phyloP scores from a whole-genome alignment of 331 rosid genomes.

The Stylosanthes scabra region DNA sequence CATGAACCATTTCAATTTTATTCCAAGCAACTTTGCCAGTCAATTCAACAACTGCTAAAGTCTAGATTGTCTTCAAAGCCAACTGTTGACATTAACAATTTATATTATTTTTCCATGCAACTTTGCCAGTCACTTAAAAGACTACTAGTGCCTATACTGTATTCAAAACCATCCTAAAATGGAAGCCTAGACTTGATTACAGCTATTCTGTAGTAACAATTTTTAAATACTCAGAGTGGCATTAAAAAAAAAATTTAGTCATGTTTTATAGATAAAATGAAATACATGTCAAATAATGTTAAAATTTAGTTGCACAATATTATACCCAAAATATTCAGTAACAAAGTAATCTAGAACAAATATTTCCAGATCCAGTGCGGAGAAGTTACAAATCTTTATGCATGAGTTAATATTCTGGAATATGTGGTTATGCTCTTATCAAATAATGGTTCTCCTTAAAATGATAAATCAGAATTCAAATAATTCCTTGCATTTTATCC shows the following conservation, averaged over 20 bases:
- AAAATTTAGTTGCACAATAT: not conserved
- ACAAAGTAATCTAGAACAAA: not conserved
- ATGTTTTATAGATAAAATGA: not conserved
- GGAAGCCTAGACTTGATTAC: not conserved
- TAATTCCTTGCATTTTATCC: conserved; percentile 12
- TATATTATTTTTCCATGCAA: not conserved
- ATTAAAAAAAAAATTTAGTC: not conserved
- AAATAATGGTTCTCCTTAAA: not conserved
- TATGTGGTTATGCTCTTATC: not conserved
- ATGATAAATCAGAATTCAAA: not conserved
- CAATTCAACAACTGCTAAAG: not conserved
- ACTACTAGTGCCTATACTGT: not conserved
- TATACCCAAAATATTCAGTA: too few relatives aligned
- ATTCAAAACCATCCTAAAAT: not conserved
- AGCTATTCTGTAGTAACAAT: not conserved
- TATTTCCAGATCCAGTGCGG: not conserved
- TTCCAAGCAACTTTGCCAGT: not conserved
- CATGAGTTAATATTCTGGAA: conserved; percentile 12
- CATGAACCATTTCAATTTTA: not conserved
- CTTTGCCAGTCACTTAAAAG: conserved; percentile 7
- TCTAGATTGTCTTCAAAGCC: too few relatives aligned
- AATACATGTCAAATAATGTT: not conserved
- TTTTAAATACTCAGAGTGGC: not conserved
- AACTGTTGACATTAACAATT: not conserved
- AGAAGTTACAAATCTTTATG: not conserved